phyloP scores from a whole-genome alignment of 2,329 filamentous ascomycete species.

The Beauveria brongniartii region DNA sequence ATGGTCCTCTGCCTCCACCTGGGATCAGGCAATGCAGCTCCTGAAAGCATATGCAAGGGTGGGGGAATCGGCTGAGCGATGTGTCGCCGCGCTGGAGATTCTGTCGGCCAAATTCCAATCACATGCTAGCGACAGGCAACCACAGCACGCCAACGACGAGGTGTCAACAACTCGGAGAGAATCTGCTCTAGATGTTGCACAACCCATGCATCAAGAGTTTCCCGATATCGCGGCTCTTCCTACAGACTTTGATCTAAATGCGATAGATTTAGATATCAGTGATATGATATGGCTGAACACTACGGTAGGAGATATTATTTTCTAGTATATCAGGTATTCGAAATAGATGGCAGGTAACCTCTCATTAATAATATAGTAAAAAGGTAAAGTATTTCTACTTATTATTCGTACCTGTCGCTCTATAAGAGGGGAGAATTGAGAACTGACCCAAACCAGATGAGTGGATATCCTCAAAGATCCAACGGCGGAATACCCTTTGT shows the following conservation, averaged over 20 bases:
- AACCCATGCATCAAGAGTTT: not conserved
- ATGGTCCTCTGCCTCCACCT: not conserved
- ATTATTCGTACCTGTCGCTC: not conserved
- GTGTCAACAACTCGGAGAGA: not conserved
- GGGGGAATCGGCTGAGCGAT: slow-evolving; percentile 10
- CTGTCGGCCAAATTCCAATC: slow-evolving; percentile 3
- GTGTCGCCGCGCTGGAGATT: slow-evolving; percentile 3
- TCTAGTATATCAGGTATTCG: not conserved
- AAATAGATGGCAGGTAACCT: not conserved
- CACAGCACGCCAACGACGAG: not conserved
- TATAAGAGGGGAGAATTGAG: not conserved
- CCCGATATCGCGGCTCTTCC: not conserved
- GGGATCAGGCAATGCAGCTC: slow-evolving; percentile 5
- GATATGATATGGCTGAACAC: not conserved
- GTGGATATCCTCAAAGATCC: not conserved
- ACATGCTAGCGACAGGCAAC: not conserved
- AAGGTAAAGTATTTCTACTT: not conserved
- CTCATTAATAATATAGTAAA: not conserved
- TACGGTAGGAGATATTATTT: not conserved
- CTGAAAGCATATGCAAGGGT: slow-evolving; percentile 7
- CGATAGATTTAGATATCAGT: not conserved
- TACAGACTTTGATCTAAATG: not conserved
- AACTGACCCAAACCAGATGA: not conserved
- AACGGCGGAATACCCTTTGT: not conserved
- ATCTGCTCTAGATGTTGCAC: not conserved